Conservation (phyloP, 2,329 filamentous ascomycete genomes). For the Phialemoniopsis sp. region DNA sequence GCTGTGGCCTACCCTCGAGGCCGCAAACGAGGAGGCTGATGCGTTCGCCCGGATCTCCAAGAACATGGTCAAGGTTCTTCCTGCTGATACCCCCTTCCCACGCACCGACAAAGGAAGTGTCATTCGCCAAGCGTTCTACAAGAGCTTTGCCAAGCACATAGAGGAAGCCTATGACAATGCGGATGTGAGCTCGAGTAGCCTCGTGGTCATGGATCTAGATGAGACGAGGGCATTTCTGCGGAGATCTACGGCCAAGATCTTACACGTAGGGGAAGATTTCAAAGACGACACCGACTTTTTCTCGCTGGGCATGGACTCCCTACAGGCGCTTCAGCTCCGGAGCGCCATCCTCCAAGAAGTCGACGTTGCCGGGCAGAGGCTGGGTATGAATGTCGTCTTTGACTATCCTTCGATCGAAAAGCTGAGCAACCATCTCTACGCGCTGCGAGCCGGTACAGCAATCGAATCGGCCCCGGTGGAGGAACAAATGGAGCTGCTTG, state of each 20-base stretch:
- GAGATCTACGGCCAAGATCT: too few relatives aligned
- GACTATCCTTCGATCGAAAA: conserved; percentile 42
- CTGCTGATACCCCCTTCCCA: conserved; percentile 25
- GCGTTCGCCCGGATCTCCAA: conserved; percentile 35
- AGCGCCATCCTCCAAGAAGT: conserved; percentile 32
- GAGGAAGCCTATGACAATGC: conserved; percentile 19
- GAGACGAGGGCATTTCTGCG: too few relatives aligned
- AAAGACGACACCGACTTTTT: conserved; percentile 33
- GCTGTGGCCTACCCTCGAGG: conserved; percentile 29
- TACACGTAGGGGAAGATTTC: too few relatives aligned
- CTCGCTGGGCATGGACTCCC: conserved; percentile 37
- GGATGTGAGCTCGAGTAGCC: too few relatives aligned
- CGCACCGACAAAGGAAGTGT: conserved; percentile 41
- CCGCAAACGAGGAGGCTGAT: conserved; percentile 33
- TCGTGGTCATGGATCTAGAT: too few relatives aligned
- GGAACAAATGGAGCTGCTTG: conserved; percentile 36
- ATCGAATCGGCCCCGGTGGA: conserved; percentile 26
- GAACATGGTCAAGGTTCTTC: conserved; percentile 31
- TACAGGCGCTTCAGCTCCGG: conserved; percentile 39
- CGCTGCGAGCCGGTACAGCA: conserved; percentile 30
- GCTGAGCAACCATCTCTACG: conserved; percentile 38
- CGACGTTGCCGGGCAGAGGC: conserved; percentile 21
- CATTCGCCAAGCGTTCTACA: conserved; percentile 34
- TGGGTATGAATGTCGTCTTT: conserved; percentile 34
- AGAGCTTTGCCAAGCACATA: conserved; percentile 27